A percentile compares a stretch with the other conserved stretches of the same genome.
Conservation (phyloP, 1,284 basidiomycete genomes). For the Ustilago esculenta region DNA sequence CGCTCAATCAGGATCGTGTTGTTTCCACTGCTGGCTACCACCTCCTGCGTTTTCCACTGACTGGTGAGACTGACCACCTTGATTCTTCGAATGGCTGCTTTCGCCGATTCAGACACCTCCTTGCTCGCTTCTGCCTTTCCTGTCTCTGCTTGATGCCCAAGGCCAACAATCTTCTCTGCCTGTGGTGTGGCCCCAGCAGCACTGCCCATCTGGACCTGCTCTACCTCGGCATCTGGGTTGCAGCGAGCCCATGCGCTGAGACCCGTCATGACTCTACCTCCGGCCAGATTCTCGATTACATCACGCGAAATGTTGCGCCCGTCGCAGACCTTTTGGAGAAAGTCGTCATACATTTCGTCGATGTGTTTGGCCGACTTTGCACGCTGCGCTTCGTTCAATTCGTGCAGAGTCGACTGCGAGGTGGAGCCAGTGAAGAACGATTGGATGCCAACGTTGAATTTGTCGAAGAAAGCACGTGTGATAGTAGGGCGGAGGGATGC, state of each 20-base stretch:
- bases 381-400: conserved; percentile 62
- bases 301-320: conserved; percentile 67
- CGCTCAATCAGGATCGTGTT: conserved; percentile 49
- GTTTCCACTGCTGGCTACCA: conserved; percentile 41
- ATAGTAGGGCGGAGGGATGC: conserved; percentile 69
- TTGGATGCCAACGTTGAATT: conserved; percentile 67
- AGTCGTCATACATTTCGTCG: conserved; percentile 67
- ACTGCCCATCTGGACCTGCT: conserved; percentile 17
- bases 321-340: conserved; percentile 65
- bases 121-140: conserved; percentile 14
- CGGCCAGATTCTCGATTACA: conserved; percentile 67
- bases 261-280: conserved; percentile 69
- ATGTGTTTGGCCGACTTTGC: conserved; percentile 63
- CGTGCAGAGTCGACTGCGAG: conserved; percentile 63
- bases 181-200: neutral
- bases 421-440: conserved; percentile 68
- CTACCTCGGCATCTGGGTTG: conserved; percentile 42
- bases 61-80: conserved; percentile 41
- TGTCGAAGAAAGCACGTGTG: conserved; percentile 68
- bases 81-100: conserved; percentile 40
- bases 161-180: conserved; percentile 23
- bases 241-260: conserved; percentile 66
- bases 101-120: conserved; percentile 16
- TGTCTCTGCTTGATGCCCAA: conserved; percentile 23
- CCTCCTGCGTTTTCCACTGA: conserved; percentile 52